phyloP scores from a whole-genome alignment of 192 early-diverging fungal species.

The Umbelopsis vinacea region DNA sequence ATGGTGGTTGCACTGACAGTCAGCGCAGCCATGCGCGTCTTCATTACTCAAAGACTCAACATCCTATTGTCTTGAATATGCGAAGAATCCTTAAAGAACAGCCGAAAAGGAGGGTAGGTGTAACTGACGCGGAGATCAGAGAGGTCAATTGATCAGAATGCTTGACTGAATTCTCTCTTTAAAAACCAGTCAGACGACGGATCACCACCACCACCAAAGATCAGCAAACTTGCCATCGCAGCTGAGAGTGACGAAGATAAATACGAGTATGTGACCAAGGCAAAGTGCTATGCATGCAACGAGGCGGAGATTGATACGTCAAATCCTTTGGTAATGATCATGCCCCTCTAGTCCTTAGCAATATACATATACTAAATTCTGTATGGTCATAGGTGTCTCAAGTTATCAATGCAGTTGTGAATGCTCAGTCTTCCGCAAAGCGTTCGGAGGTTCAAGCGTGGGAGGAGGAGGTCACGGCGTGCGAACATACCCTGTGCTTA shows the following conservation, averaged over 20 bases:
- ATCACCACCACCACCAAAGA: slow-evolving; percentile 77
- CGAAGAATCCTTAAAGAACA: slow-evolving; percentile 61
- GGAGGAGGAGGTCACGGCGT: slow-evolving; percentile 83
- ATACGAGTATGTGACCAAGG: slow-evolving; percentile 75
- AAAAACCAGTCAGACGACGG: slow-evolving; percentile 43
- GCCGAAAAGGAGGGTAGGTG: slow-evolving; percentile 46
- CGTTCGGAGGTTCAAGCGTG: slow-evolving; percentile 92
- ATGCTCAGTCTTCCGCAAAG: slow-evolving; percentile 79
- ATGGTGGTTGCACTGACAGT: slow-evolving; percentile 77
- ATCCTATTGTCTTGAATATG: slow-evolving; percentile 87
- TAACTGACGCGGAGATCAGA: no score
- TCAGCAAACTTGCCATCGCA: slow-evolving; percentile 91
- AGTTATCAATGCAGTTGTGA: slow-evolving; percentile 72
- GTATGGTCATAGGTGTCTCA: slow-evolving; percentile 51
- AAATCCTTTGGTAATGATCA: slow-evolving; percentile 49
- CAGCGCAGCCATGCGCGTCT: slow-evolving; percentile 73
- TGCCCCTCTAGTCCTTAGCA: not conserved
- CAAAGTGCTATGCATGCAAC: slow-evolving; percentile 84
- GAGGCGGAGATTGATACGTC: slow-evolving; percentile 63
- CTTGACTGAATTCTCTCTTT: not conserved
- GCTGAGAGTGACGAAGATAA: slow-evolving; percentile 72
- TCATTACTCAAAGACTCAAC: slow-evolving; percentile 75
- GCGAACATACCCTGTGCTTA: slow-evolving; percentile 79
- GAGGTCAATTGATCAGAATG: no score
- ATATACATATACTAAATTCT: not conserved